Evolutionary conservation across 805 yeast genomes (phyloP), one percentile per base, ranked within the genome.

Genomic region (Candida rishiriensis): DNA sequence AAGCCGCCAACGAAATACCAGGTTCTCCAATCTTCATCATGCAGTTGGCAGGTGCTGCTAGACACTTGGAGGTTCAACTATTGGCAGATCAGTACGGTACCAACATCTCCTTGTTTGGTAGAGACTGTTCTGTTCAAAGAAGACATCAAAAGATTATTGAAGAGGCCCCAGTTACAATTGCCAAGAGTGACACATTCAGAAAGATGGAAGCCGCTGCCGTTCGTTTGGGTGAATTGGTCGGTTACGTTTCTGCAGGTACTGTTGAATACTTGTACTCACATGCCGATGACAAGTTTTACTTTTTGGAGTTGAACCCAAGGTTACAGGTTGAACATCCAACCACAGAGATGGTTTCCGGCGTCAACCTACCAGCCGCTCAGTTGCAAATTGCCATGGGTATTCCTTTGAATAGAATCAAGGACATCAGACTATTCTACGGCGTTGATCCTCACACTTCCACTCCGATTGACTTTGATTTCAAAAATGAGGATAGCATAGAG

Each of bases 251-350:
- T 50, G 98, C 99, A 26, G 99, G 99, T 78, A 93, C 99, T 38
- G 98, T 93, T 44, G 99, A 93, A 70, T 93, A 93, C 70, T 76
- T 93, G 57, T 93, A 93, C 66, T 88, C 97, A 26, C 93, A 89
- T 65, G 79, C 86, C 45, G 97, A 93, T 49, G 90, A 91, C 68
- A 88, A 90, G 65, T 93, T 91, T 65, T 93, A 90, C 76, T 93
- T 93, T 69, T 76, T 93, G 65, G 99, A 93, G 72, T 78, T 93
- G 65, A 93, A 93, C 67, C 99, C 99, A 60, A 87, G 99, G 76
- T 77, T 93, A 66, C 99, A 93, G 75, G 99, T 93, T 48, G 99
- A 93, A 77, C 99, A 93, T 76, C 99, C 99, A 60, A 93, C 99
- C 37, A 93, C 99, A 34, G 99, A 93, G 73, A 93, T 93, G 99